Evolutionary conservation across 345 rosid genomes (phyloP).

Genomic region (Gossypioides kirkii): DNA sequence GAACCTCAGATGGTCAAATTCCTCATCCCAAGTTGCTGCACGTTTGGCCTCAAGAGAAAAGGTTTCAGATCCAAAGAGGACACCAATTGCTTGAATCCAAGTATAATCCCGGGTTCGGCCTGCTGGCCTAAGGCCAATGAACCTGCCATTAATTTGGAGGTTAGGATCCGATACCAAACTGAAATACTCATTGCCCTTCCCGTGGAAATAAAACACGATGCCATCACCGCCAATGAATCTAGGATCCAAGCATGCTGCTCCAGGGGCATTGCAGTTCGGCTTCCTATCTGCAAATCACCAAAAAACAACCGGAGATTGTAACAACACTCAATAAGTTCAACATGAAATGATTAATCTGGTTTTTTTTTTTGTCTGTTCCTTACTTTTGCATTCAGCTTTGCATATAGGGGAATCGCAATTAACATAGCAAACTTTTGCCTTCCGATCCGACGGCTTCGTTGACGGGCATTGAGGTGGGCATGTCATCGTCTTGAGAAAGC

Average conservation of each 20-base stretch:
- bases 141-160: slow-evolving; percentile 48
- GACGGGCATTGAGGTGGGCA: slow-evolving; percentile 39
- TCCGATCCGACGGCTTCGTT: slow-evolving; percentile 21
- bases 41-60: slow-evolving; percentile 60
- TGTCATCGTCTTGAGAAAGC: slow-evolving; percentile 26
- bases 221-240: slow-evolving; percentile 59
- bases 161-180: slow-evolving; percentile 46
- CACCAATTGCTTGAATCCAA: slow-evolving; percentile 57
- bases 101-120: slow-evolving; percentile 48
- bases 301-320: not conserved
- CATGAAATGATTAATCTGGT: not conserved
- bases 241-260: slow-evolving; percentile 54
- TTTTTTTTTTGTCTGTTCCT: not conserved
- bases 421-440: slow-evolving; percentile 31
- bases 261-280: slow-evolving; percentile 46
- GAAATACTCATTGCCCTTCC: slow-evolving; percentile 45
- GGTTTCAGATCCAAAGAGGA: slow-evolving; percentile 45
- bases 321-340: not conserved
- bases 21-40: slow-evolving; percentile 46
- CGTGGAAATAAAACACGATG: slow-evolving; percentile 55
- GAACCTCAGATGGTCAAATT: slow-evolving; percentile 53
- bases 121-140: slow-evolving; percentile 49
- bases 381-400: slow-evolving; percentile 34
- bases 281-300: slow-evolving; percentile 3
- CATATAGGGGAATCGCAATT: slow-evolving; percentile 34